Base-by-base conservation (phyloP, 2,329 filamentous ascomycete genomes). In the Monilinia polystroma region DNA sequence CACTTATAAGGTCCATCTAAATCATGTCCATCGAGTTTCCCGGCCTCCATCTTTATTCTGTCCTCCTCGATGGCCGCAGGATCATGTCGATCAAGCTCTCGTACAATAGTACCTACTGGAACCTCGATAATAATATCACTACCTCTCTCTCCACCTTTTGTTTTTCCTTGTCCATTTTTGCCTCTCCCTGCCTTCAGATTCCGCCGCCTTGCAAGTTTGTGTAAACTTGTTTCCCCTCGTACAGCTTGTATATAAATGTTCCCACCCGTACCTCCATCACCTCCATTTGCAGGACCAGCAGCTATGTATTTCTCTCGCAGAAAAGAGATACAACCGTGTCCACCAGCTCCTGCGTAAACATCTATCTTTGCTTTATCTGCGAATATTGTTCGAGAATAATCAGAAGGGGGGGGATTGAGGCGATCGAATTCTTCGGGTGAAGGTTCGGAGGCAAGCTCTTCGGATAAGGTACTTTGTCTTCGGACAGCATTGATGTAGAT, bases 211-310 rank as follows among this genome's bases (percentile, higher is more conserved):
- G 92, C 90, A 12, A 99, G 83, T 79, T 97, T 98, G 80, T 98
- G 93, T 69, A 99, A 80, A 64, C 92, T 97, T 0, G 93, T 98
- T 78, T 98, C 91, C 68, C 93, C 92, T 65, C 90, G 88, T 1
- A 96, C 87, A 10, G 95, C 93, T 79, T 98, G 94, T 67, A 99
- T 96, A 77, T 96, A 98, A 71, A 99, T 83, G 73, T 90, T 96
- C 51, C 95, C 95, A 69, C 95, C 95, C 66, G 87, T 90, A 5
- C 95, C 95, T 53, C 95, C 95, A 76, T 99, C 93, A 68, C 95
- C 95, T 59, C 95, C 95, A 77, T 99, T 98, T 12, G 95, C 87
- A 14, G 95, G 95, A 0, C 95, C 95, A 70, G 96, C 89, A 55
- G 89, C 86, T 41, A 97, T 83, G 78, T 91, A 98, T 70, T 94